These are phyloP conservation scores for Cordyceps farinosa DNA, from an alignment of 2,329 filamentous ascomycete species.

Conservation along the genomic window DNA sequence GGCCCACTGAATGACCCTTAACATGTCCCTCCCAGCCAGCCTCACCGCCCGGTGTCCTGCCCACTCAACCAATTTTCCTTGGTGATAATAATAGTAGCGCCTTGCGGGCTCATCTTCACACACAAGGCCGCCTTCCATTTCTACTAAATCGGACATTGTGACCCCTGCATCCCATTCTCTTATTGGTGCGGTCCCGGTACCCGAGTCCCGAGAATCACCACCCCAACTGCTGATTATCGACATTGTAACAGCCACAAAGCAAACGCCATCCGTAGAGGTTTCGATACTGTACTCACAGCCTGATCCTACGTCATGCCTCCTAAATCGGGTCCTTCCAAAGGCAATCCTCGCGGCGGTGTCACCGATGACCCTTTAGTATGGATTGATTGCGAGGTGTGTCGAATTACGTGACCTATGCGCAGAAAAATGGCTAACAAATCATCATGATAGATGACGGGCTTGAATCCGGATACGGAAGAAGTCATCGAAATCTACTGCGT, in stretches of 20 bases:
- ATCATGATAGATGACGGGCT: slow-evolving; percentile 69
- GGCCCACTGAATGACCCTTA: not conserved
- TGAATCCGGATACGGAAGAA: slow-evolving; percentile 70
- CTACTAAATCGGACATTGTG: slow-evolving; percentile 6
- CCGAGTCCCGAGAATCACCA: not conserved
- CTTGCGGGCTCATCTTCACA: not conserved
- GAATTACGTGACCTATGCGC: not conserved
- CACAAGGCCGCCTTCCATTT: not conserved
- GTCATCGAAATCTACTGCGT: slow-evolving; percentile 93
- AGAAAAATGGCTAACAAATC: slow-evolving; percentile 2
- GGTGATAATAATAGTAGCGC: not conserved
- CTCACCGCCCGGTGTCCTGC: slow-evolving; percentile 6
- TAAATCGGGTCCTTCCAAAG: slow-evolving; percentile 21
- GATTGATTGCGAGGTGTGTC: slow-evolving; percentile 66
- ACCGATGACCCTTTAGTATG: slow-evolving; percentile 67
- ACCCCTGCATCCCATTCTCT: slow-evolving; percentile 4
- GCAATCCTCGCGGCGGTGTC: slow-evolving; percentile 16
- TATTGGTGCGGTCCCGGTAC: slow-evolving; percentile 7
- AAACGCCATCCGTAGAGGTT: not conserved
- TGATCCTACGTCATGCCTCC: slow-evolving; percentile 5
- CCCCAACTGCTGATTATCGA: not conserved
- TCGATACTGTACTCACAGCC: not conserved
- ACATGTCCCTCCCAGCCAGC: not conserved
- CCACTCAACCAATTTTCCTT: slow-evolving; percentile 4
- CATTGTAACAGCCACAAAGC: not conserved